Percentiles rank a stretch among this genome's conserved stretches.
Evolutionary conservation across 2,329 filamentous ascomycete species (phyloP).

Genomic region (Colletotrichum higginsianum): DNA sequence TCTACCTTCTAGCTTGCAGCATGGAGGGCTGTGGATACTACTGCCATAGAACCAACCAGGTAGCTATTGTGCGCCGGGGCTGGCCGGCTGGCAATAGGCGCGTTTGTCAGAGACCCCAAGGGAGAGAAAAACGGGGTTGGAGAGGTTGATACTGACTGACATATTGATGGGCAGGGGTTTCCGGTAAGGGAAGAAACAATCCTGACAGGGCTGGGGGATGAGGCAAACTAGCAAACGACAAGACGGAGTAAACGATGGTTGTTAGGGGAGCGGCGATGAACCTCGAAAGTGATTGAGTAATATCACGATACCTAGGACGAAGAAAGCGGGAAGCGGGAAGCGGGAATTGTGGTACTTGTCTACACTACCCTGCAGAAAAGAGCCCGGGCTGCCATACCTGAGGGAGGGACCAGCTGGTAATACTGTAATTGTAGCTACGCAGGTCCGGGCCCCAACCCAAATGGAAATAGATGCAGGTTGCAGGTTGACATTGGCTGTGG

Average conservation of each 20-base stretch:
- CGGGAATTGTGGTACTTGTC: background rate
- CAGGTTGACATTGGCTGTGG: too few relatives aligned
- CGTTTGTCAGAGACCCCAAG: background rate
- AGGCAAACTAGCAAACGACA: background rate
- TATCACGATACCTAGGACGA: background rate
- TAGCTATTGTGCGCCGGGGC: too few relatives aligned
- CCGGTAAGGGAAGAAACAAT: background rate
- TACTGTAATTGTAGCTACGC: background rate
- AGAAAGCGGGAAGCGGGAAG: background rate
- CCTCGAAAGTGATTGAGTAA: background rate
- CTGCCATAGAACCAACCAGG: too few relatives aligned
- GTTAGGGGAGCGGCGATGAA: background rate
- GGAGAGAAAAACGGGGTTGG: background rate
- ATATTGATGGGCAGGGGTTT: background rate
- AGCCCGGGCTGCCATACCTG: background rate
- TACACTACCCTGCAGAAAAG: background rate
- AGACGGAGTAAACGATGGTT: background rate
- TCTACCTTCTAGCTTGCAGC: background rate
- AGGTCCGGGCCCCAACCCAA: background rate
- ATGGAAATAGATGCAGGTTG: background rate
- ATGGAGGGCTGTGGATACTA: background rate
- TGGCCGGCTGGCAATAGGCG: too few relatives aligned
- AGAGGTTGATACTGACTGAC: background rate
- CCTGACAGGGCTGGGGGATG: constrained; percentile 10
- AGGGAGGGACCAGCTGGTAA: background rate